These are phyloP conservation scores for Nidularia sp. DNA, from an alignment of 768 basidiomycete genomes.

Conservation along the genomic window DNA sequence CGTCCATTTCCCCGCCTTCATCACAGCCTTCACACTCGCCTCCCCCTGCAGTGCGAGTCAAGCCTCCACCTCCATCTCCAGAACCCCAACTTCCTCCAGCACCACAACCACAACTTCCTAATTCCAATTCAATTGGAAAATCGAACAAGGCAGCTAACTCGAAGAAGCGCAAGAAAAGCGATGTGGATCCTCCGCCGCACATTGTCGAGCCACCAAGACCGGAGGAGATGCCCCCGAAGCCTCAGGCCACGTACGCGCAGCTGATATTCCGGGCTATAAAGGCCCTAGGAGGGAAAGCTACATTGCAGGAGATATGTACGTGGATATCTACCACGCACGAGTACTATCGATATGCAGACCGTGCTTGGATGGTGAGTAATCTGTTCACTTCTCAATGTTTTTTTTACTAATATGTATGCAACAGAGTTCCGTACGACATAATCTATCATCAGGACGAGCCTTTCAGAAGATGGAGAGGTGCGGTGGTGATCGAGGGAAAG, in stretches of 20 bases:
- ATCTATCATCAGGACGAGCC: conserved; percentile 86
- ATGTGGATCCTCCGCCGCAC: conserved; percentile 35
- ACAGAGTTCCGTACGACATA: conserved; percentile 94
- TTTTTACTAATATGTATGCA: conserved; percentile 2
- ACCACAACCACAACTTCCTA: conserved; percentile 47
- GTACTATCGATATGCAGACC: conserved; percentile 85
- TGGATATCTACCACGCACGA: conserved; percentile 90
- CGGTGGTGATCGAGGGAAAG: conserved; percentile 84
- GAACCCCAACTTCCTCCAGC: conserved; percentile 36
- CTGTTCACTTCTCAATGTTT: conserved; percentile 5
- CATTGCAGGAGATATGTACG: conserved; percentile 84
- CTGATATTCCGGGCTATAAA: conserved; percentile 89
- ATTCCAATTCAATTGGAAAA: conserved; percentile 57
- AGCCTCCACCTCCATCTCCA: conserved; percentile 38
- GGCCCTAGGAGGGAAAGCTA: conserved; percentile 78
- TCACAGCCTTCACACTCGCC: conserved; percentile 77
- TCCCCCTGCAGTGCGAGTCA: conserved; percentile 49
- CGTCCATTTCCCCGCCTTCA: conserved; percentile 77
- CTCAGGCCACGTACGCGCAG: conserved; percentile 86
- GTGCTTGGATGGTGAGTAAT: conserved; percentile 91
- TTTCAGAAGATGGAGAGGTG: conserved; percentile 89
- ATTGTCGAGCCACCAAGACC: conserved; percentile 44
- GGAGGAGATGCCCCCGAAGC: conserved; percentile 84
- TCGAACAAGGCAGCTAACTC: conserved; percentile 38
- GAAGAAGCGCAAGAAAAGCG: conserved; percentile 74